Evolutionary conservation across 2,329 filamentous ascomycete species (phyloP).

Genomic region (Chaetomium globosum): DNA sequence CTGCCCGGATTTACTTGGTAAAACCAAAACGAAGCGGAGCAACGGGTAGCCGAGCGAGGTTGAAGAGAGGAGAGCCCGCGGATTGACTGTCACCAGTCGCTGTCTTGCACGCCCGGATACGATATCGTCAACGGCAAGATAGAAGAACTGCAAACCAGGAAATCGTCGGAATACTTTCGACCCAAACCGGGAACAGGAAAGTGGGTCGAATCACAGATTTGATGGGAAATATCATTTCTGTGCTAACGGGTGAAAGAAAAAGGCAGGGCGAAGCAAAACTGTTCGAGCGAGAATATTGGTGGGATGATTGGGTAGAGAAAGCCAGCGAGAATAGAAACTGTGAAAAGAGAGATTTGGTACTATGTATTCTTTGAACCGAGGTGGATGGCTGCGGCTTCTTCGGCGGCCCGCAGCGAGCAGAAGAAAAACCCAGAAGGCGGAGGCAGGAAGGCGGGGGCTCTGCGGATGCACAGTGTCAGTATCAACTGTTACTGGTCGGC

Average conservation of each 20-base stretch:
- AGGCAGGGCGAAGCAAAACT: neutral
- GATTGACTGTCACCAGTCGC: constrained; percentile 15
- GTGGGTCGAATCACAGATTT: neutral
- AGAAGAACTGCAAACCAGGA: constrained; percentile 15
- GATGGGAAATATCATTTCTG: too few relatives aligned
- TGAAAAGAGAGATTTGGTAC: neutral
- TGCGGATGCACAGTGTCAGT: neutral
- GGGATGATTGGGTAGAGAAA: neutral
- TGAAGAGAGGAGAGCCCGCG: neutral
- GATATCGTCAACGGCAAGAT: neutral
- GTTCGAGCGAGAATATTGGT: neutral
- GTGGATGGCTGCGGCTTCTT: constrained; percentile 7
- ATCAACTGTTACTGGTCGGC: neutral
- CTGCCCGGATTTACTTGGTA: constrained; percentile 1
- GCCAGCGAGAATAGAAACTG: neutral
- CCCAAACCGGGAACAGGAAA: neutral
- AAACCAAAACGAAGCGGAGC: constrained; percentile 17
- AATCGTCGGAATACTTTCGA: neutral
- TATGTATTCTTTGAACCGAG: neutral
- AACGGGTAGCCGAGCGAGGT: neutral
- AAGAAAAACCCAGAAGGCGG: constrained; percentile 3
- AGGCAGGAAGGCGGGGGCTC: neutral
- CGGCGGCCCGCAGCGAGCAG: constrained; percentile 2
- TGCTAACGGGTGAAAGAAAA: neutral
- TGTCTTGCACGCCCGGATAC: constrained; percentile 12